A percentile compares a stretch with the other conserved stretches of the same genome.
phyloP scores from a whole-genome alignment of 2,329 filamentous ascomycete species.

The Magnaporthales sp. region DNA sequence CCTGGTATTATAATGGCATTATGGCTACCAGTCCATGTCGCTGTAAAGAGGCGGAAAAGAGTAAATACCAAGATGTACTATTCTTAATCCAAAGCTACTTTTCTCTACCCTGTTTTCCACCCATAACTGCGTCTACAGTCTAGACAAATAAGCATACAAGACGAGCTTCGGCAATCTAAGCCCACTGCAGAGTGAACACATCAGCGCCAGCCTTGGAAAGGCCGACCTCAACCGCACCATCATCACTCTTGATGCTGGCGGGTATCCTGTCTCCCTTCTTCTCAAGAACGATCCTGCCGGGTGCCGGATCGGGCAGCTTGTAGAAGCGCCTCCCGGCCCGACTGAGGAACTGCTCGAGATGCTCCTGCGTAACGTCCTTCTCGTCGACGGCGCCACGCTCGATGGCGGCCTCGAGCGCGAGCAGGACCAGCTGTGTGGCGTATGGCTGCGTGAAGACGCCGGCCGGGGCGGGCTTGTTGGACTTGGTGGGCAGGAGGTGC shows the following conservation, averaged over 20 bases:
- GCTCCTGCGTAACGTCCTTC: slow-evolving; percentile 44
- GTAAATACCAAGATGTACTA: not conserved
- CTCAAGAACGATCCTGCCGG: slow-evolving; percentile 26
- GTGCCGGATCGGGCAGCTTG: slow-evolving; percentile 23
- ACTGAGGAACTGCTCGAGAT: slow-evolving; percentile 46
- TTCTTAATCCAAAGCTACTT: not conserved
- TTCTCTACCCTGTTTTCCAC: not conserved
- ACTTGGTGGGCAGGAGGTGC: slow-evolving; percentile 51
- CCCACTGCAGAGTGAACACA: slow-evolving; percentile 33
- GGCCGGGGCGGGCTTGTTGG: slow-evolving; percentile 42
- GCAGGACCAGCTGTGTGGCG: slow-evolving; percentile 48
- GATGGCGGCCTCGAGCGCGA: slow-evolving; percentile 53
- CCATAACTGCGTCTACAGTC: not conserved
- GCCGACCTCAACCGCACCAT: slow-evolving; percentile 32
- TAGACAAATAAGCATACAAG: not conserved
- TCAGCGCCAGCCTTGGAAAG: slow-evolving; percentile 30
- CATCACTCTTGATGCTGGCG: slow-evolving; percentile 26
- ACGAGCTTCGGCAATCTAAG: no score
- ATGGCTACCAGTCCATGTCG: not conserved
- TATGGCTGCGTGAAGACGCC: slow-evolving; percentile 76
- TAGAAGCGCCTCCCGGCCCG: slow-evolving; percentile 47
- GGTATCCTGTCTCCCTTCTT: slow-evolving; percentile 31
- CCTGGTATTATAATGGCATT: not conserved
- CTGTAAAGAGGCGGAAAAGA: not conserved
- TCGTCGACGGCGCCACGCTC: slow-evolving; percentile 41